Conservation (phyloP, 305 asterid species). For the Fraxinus sp. region DNA sequence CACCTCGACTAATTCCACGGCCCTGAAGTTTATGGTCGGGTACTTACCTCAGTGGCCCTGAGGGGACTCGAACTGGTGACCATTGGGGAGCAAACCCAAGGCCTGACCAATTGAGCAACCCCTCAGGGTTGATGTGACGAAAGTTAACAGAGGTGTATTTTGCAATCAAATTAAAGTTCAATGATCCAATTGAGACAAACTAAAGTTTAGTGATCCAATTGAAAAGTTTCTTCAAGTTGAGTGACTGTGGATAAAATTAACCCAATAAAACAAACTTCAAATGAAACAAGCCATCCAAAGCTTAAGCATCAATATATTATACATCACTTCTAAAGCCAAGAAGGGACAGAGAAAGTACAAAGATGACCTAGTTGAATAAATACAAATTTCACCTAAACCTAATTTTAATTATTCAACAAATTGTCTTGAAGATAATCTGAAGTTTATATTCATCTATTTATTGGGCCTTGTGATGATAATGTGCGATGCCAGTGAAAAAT, state of each 20-base stretch:
- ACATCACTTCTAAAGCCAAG: neutral
- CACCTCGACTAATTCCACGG: no score
- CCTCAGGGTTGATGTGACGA: no score
- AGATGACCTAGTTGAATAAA: neutral
- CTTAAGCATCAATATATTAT: neutral
- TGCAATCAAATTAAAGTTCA: neutral
- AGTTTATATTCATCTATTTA: neutral
- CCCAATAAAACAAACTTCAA: neutral
- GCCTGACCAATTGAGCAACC: no score
- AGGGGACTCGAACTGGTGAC: no score
- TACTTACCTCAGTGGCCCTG: no score
- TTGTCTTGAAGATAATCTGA: neutral
- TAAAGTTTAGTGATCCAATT: neutral
- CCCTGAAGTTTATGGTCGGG: no score
- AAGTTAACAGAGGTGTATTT: neutral
- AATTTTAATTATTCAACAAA: neutral
- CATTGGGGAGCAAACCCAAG: no score
- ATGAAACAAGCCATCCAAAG: neutral
- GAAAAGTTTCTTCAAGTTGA: neutral
- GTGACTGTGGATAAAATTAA: neutral
- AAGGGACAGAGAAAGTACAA: neutral
- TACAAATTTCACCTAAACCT: neutral
- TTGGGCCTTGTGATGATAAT: neutral
- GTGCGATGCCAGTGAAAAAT: neutral
- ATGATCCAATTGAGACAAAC: no score